A percentile compares a stretch with the other conserved stretches of the same genome.
These are phyloP conservation scores for Alternaria alternata DNA, from an alignment of 2,329 filamentous ascomycete species.

Conservation along the genomic window DNA sequence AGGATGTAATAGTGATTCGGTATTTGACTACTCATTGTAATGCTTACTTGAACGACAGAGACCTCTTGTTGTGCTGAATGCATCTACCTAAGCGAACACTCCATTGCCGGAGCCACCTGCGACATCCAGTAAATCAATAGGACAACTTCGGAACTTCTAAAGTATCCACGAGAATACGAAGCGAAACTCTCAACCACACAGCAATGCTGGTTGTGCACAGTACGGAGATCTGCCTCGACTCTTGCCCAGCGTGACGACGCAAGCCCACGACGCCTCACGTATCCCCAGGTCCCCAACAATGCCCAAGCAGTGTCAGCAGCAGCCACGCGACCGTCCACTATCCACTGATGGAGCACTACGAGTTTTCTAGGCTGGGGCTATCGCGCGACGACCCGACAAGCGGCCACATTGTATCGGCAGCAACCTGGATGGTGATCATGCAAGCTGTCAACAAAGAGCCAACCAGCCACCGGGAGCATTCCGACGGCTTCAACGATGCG, in stretches of 20 bases:
- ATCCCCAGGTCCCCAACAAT: constrained; percentile 8
- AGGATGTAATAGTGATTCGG: neutral
- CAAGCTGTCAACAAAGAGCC: constrained; percentile 14
- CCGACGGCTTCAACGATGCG: constrained; percentile 11
- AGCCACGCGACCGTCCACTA: neutral
- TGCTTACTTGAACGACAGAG: constrained; percentile 1
- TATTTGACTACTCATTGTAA: neutral
- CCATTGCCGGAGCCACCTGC: neutral
- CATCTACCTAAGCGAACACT: neutral
- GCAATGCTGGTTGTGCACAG: neutral
- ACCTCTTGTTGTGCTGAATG: neutral
- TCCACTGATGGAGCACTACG: neutral
- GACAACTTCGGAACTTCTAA: neutral
- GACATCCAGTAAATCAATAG: neutral
- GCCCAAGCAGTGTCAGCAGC: neutral
- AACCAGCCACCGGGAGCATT: constrained; percentile 9
- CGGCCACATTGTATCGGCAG: constrained; percentile 12
- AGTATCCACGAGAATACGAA: neutral
- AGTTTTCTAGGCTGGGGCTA: constrained; percentile 4
- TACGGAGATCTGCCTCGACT: neutral
- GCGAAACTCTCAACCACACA: neutral
- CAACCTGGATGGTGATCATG: constrained; percentile 13
- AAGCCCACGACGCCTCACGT: neutral
- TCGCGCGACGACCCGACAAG: constrained; percentile 1
- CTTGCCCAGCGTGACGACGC: neutral